Percentiles rank a stretch among this genome's conserved stretches.
Conservation (phyloP, 768 basidiomycete genomes). For the Chalciporus chontae region DNA sequence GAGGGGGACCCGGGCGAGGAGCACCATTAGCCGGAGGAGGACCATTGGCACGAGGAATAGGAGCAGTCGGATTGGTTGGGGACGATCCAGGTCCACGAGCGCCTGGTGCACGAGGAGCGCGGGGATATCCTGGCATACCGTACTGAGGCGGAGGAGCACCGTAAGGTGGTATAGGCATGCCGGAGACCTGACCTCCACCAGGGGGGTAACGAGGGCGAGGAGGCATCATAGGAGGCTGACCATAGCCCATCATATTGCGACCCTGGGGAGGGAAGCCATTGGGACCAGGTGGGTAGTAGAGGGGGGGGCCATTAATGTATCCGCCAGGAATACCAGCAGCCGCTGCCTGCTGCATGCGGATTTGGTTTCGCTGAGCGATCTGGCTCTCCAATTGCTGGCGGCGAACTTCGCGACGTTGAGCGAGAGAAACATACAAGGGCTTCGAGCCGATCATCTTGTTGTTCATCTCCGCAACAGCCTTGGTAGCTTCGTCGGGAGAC, state of each 20-base stretch:
- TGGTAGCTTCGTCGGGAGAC: slow-evolving; percentile 96
- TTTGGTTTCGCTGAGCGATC: slow-evolving; percentile 95
- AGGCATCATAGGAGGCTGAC: slow-evolving; percentile 83
- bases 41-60: slow-evolving; percentile 63
- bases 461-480: slow-evolving; percentile 99
- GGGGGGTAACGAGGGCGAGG: slow-evolving; percentile 84
- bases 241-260: slow-evolving; percentile 77
- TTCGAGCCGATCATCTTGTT: slow-evolving; percentile 99
- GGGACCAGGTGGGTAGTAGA: slow-evolving; percentile 74
- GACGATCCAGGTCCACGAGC: slow-evolving; percentile 69
- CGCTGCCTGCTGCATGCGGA: slow-evolving; percentile 93
- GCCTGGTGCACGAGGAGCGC: slow-evolving; percentile 56
- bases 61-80: slow-evolving; percentile 59
- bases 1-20: slow-evolving; percentile 44
- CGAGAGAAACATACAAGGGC: slow-evolving; percentile 97
- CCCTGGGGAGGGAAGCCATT: slow-evolving; percentile 68
- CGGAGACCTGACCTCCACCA: slow-evolving; percentile 61
- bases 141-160: slow-evolving; percentile 75
- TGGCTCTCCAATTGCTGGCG: slow-evolving; percentile 98
- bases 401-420: slow-evolving; percentile 96
- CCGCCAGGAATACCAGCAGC: slow-evolving; percentile 75
- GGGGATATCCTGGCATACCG: slow-evolving; percentile 64
- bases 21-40: slow-evolving; percentile 54
- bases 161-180: slow-evolving; percentile 78
- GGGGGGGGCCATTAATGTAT: slow-evolving; percentile 39